These are phyloP conservation scores for Botrytis squamosa DNA, from an alignment of 2,329 filamentous ascomycete genomes.

Conservation along the genomic window DNA sequence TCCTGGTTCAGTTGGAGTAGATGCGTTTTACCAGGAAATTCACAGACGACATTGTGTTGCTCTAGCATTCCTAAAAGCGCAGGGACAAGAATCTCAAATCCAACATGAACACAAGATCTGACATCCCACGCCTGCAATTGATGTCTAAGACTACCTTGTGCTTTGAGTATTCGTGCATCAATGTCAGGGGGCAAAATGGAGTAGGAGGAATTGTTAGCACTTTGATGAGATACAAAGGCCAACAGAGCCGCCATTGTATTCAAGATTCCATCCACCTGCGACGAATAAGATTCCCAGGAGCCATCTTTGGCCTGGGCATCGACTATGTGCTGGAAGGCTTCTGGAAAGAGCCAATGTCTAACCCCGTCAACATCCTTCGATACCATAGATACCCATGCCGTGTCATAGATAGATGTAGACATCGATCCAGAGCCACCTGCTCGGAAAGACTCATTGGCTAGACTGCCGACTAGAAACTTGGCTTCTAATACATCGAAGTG, in stretches of 20 bases:
- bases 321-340: not conserved
- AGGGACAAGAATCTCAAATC: slow-evolving; percentile 19
- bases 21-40: not conserved
- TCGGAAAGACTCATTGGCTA: not conserved
- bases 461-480: not conserved
- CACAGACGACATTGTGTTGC: not conserved
- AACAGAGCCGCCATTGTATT: slow-evolving; percentile 15
- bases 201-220: not conserved
- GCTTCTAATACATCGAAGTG: not conserved
- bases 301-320: not conserved
- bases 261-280: slow-evolving; percentile 17
- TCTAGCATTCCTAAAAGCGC: slow-evolving; percentile 4
- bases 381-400: slow-evolving; percentile 11
- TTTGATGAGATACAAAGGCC: slow-evolving; percentile 10
- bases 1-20: slow-evolving; percentile 31
- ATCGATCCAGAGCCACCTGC: not conserved
- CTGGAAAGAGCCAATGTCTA: slow-evolving; percentile 2
- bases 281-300: not conserved
- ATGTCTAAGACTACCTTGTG: not conserved
- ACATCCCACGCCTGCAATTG: slow-evolving; percentile 18
- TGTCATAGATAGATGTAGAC: slow-evolving; percentile 12
- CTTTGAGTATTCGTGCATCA: not conserved
- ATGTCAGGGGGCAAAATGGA: not conserved
- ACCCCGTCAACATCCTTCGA: not conserved
- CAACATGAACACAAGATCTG: slow-evolving; percentile 9